Evolutionary conservation across 192 early-diverging fungal species (phyloP).

Genomic region (Paraglomus brasilianum): DNA sequence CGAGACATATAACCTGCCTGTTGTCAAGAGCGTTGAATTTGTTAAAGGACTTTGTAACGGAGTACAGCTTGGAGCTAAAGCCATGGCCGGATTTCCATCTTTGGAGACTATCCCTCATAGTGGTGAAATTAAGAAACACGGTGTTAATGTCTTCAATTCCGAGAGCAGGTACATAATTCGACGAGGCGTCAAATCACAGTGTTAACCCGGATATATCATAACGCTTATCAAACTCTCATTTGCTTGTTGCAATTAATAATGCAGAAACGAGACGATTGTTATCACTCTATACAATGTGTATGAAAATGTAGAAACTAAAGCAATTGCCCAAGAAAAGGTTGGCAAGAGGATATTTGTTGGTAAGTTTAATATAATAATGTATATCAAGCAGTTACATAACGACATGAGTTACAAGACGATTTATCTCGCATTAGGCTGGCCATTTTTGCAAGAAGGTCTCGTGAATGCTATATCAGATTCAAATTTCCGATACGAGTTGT

Average conservation of each 20-base stretch:
- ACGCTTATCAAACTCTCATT: background rate
- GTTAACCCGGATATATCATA: background rate
- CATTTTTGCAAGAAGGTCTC: conserved; percentile 80
- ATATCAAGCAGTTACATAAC: background rate
- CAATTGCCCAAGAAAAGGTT: conserved; percentile 54
- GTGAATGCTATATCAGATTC: conserved; percentile 77
- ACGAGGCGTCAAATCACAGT: background rate
- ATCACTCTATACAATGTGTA: conserved; percentile 57
- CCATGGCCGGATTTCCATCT: conserved; percentile 87
- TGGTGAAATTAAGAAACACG: conserved; percentile 68
- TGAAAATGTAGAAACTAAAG: conserved; percentile 52
- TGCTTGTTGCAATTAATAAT: conserved; percentile 25
- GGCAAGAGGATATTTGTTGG: conserved; percentile 65
- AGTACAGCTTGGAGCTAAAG: conserved; percentile 56
- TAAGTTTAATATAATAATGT: conserved; percentile 20
- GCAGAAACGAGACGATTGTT: conserved; percentile 70
- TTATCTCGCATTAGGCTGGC: conserved; percentile 62
- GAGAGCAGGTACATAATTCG: conserved; percentile 58
- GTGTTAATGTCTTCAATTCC: conserved; percentile 82
- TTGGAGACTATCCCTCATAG: conserved; percentile 77
- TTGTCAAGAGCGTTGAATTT: conserved; percentile 54
- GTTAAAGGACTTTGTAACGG: conserved; percentile 62
- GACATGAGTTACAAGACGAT: too few species aligned
- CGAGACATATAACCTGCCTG: conserved; percentile 59
- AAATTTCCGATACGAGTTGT: conserved; percentile 56